Evolutionary conservation across 2,329 filamentous ascomycete genomes (phyloP), one percentile per base, ranked within the genome.

Genomic region (Penicillium digitatum): DNA sequence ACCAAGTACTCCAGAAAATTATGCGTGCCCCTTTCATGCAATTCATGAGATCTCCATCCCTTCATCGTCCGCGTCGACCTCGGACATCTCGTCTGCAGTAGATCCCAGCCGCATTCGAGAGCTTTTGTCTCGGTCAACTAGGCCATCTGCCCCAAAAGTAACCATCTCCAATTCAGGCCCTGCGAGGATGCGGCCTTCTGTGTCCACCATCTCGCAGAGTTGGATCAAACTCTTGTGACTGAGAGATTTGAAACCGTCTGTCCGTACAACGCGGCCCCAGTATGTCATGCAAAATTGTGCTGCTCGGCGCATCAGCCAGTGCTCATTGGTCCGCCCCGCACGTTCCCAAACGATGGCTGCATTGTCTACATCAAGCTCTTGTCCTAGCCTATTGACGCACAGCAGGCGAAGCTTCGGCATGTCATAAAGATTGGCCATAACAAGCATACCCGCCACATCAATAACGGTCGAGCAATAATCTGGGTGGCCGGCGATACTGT

Each of bases 391-490:
- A 69, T 96, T 93, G 52, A 97, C 89, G 70, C 93, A 96, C 1
- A 97, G 81, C 8, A 96, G 82, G 20, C 93, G 88, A 24, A 99
- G 84, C 63, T 94, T 90, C 1, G 92, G 92, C 77, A 99, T 95
- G 69, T 96, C 93, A 76, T 99, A 99, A 44, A 97, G 89, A 72
- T 97, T 96, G 40, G 91, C 91, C 89, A 99, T 95, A 61, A 99
- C 93, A 3, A 99, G 82, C 73, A 99, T 85, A 9, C 94, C 93
- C 0, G 94, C 93, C 14, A 97, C 91, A 64, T 96, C 92, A 29
- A 87, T 84, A 20, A 96, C 83, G 9, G 76, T 79, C 0, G 83
- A 79, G 44, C 82, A 83, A 58, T 79, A 79, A 46, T 87, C 82
- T 0, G 84, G 83, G 55, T 79, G 76, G n/a, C 72, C 74, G 2